Evolutionary conservation across 202 grass and related monocot species (phyloP), one percentile per base, ranked within the genome.

Genomic region (Zizania palustris): DNA sequence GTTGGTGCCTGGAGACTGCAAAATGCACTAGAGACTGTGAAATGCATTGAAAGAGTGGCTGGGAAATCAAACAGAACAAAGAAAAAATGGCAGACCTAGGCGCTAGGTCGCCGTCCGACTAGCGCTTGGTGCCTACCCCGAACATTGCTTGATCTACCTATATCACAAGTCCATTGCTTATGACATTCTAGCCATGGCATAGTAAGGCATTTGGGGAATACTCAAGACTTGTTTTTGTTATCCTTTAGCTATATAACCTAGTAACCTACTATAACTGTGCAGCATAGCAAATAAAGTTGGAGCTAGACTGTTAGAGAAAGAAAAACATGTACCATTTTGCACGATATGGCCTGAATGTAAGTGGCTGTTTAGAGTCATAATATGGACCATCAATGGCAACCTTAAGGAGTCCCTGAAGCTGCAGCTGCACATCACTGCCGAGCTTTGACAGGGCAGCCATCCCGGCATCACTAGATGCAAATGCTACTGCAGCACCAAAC

Each of bases 351-450:
- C 85, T 95, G 70, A 99, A 43, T 65, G 89, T 87, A 85, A 96
- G 80, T 40, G 92, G 91, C 53, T 90, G 89, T 0, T 33, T 13
- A 40, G 74, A 76, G 20, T 84, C 92, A 53, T 89, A 88, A 77
- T 92, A 99, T 69, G 96, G 96, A 44, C 96, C 96, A 39, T 99
- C 96, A 45, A 91, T 85, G 35, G 92, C 89, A 61, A 90, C 83
- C 85, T 95, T 99, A 54, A 85, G 92, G 54, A 99, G 84, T 19
- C 92, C 92, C 67, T 96, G 85, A 69, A 99, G 72, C 45, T 87
- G 80, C 89, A 95, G 75, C 68, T 80, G 92, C 40, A 84, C 70
- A 14, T 93, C 85, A 53, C 61, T 87, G 65, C 55, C 75, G 0
- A 99, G 89, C 68, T 81, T 92, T 4, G 89, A 82, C 42, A 99